Evolutionary conservation across 805 yeast species (phyloP).

Genomic region (Myxozyma melibiosi): DNA sequence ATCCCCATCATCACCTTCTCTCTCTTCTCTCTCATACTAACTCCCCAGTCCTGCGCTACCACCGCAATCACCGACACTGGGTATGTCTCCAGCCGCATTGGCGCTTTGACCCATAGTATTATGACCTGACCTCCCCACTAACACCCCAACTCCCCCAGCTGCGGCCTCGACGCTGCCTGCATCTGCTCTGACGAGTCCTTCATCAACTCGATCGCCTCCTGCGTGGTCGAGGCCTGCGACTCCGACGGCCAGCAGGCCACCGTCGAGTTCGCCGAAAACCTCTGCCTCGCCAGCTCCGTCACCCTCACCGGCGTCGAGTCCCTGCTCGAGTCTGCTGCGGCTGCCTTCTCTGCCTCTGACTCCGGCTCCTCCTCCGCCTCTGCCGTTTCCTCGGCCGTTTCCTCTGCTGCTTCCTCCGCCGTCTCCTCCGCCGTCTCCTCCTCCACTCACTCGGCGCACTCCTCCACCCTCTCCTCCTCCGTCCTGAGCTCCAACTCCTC

Average conservation of each 20-base stretch:
- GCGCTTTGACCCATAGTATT: too few relatives aligned
- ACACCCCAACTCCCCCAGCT: neutral
- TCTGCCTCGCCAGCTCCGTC: constrained; percentile 26
- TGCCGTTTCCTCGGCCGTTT: neutral
- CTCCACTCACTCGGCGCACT: too few relatives aligned
- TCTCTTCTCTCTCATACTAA: neutral
- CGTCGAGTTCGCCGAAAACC: constrained; percentile 21
- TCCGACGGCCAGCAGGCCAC: constrained; percentile 29
- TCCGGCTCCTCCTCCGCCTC: constrained; percentile 1
- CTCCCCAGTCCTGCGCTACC: constrained; percentile 23
- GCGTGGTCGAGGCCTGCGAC: constrained; percentile 21
- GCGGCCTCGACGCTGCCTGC: constrained; percentile 21
- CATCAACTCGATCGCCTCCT: constrained; percentile 17
- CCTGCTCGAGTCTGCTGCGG: constrained; percentile 14
- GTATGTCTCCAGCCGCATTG: constrained; percentile 6
- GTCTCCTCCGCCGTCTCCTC: constrained; percentile 8
- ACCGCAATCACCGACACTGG: constrained; percentile 10
- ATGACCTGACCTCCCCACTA: too few relatives aligned
- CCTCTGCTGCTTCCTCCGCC: constrained; percentile 5
- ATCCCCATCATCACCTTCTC: neutral
- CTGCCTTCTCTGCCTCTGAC: neutral
- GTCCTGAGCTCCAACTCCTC: neutral
- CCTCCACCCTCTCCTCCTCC: constrained; percentile 1
- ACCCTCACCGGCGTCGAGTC: constrained; percentile 21
- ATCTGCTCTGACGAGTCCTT: constrained; percentile 19